A percentile compares a stretch with the other conserved stretches of the same genome.
Evolutionary conservation across 148 eudicot genomes (phyloP).

Genomic region (Nepenthes gracilis): DNA sequence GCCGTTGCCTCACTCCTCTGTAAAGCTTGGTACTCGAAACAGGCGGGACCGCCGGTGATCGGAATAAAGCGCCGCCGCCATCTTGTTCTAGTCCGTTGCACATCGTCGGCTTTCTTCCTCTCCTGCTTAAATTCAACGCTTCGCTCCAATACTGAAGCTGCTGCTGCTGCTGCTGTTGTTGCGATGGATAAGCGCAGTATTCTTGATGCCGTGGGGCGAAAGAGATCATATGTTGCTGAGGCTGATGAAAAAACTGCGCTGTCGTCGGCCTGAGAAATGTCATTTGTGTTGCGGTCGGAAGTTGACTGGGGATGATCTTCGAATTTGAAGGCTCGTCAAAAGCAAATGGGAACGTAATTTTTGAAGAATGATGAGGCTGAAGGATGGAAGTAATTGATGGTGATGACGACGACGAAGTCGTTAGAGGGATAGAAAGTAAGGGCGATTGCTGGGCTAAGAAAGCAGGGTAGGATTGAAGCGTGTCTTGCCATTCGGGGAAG

Average conservation of each 20-base stretch:
- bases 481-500: slow-evolving; percentile 44
- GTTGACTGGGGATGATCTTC: slow-evolving; percentile 3
- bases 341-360: slow-evolving; percentile 54
- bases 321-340: slow-evolving; percentile 27
- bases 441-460: slow-evolving; percentile 5
- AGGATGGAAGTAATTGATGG: no score
- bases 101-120: slow-evolving; percentile 35
- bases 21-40: slow-evolving; percentile 11
- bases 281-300: background rate
- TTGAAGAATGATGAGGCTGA: slow-evolving; percentile 7
- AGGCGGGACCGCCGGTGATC: background rate
- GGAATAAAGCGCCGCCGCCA: background rate
- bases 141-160: slow-evolving; percentile 66
- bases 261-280: background rate
- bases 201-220: slow-evolving; percentile 23
- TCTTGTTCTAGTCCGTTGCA: background rate
- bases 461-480: slow-evolving; percentile 11
- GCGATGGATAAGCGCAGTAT: background rate
- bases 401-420: background rate
- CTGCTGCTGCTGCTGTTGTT: slow-evolving; percentile 8
- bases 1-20: slow-evolving; percentile 34
- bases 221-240: slow-evolving; percentile 68
- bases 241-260: background rate
- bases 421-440: background rate
- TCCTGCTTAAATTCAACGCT: slow-evolving; percentile 59